Conservation (phyloP, 2,329 filamentous ascomycete genomes). For the Knufia fluminis region DNA sequence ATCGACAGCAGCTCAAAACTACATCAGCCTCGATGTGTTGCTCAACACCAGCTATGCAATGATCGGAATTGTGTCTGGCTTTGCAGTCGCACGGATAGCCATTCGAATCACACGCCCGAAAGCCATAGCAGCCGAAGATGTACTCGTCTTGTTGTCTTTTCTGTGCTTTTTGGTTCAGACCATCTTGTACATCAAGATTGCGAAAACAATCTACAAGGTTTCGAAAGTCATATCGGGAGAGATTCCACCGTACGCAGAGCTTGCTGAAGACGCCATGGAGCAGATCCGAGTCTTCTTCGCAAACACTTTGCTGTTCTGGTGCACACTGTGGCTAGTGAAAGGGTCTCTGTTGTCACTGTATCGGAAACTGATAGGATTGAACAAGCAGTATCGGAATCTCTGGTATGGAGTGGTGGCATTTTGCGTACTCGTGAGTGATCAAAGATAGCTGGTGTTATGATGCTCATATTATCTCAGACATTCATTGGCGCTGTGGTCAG, state of each 20-base stretch:
- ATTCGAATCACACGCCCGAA: too few relatives aligned
- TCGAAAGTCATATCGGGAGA: conserved; percentile 23
- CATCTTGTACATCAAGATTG: conserved; percentile 28
- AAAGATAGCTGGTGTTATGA: too few relatives aligned
- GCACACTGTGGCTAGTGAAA: conserved; percentile 33
- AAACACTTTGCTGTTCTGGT: conserved; percentile 31
- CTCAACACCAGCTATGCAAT: too few relatives aligned
- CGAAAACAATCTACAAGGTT: conserved; percentile 19
- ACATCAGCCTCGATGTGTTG: too few relatives aligned
- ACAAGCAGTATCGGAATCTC: conserved; percentile 27
- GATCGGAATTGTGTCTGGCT: too few relatives aligned
- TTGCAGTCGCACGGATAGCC: too few relatives aligned
- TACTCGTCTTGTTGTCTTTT: too few relatives aligned
- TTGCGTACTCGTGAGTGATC: conserved; percentile 26
- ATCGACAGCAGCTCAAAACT: too few relatives aligned
- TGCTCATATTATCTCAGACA: too few relatives aligned
- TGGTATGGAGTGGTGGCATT: conserved; percentile 32
- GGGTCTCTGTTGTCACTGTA: conserved; percentile 33
- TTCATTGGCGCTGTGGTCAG: background rate
- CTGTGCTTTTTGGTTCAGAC: conserved; percentile 25
- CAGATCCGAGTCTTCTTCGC: conserved; percentile 33
- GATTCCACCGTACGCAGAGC: conserved; percentile 23
- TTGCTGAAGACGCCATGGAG: conserved; percentile 26
- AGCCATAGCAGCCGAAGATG: too few relatives aligned
- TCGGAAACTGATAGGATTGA: conserved; percentile 28